Percentiles rank a stretch among this genome's conserved stretches.
phyloP scores from a whole-genome alignment of 345 rosid genomes.

The Hibiscus mutabilis region DNA sequence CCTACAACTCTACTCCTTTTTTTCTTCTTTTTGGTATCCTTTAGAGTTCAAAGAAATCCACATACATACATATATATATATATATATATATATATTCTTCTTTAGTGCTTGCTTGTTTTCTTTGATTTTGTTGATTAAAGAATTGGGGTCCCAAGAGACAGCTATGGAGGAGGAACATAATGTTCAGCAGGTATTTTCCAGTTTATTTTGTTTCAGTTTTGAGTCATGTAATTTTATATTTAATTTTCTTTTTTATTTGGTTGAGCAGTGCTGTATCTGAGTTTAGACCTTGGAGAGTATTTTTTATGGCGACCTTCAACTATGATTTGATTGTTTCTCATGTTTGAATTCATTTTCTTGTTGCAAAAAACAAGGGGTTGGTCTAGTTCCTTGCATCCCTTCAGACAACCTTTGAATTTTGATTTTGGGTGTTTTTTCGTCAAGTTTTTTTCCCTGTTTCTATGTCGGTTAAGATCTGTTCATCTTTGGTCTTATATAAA shows the following conservation, averaged over 20 bases:
- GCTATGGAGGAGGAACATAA: constrained; percentile 11
- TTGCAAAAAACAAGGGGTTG: not conserved
- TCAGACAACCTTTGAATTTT: not conserved
- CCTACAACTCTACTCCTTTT: not conserved
- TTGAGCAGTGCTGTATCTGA: not conserved
- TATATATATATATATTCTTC: not conserved
- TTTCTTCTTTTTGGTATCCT: too few relatives aligned
- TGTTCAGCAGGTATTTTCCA: constrained; percentile 18
- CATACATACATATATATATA: too few relatives aligned
- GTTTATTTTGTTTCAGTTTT: not conserved
- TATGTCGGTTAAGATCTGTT: not conserved
- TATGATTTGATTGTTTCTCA: not conserved
- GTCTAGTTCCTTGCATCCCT: not conserved
- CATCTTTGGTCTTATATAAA: not conserved
- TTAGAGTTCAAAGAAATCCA: too few relatives aligned
- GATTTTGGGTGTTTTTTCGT: not conserved
- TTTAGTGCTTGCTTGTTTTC: not conserved
- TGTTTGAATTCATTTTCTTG: not conserved
- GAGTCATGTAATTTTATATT: not conserved
- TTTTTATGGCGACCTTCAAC: not conserved
- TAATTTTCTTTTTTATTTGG: not conserved
- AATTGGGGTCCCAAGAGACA: constrained; percentile 28
- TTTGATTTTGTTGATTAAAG: not conserved
- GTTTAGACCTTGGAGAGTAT: not conserved
- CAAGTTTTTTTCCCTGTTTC: not conserved